phyloP scores from a whole-genome alignment of 805 yeast genomes.

The Zygoascus bituminiphila region DNA sequence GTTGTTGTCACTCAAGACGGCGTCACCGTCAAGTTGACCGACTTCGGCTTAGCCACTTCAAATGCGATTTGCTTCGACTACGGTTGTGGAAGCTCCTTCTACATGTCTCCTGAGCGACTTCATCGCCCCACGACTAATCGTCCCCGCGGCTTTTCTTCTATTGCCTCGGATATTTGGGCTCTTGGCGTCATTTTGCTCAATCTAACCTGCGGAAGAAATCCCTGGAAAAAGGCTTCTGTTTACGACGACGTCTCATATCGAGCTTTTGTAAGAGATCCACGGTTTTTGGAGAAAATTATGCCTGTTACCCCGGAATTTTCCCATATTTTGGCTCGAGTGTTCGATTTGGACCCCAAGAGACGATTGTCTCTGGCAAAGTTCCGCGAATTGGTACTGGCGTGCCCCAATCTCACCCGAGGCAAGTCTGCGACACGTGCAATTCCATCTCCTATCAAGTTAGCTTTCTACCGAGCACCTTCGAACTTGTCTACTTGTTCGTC shows the following conservation, averaged over 20 bases:
- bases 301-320: slow-evolving; percentile 64
- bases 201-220: slow-evolving; percentile 74
- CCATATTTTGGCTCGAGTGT: slow-evolving; percentile 11
- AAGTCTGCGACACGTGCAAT: neutral
- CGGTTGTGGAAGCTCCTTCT: slow-evolving; percentile 81
- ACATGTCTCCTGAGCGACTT: slow-evolving; percentile 79
- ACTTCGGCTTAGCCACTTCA: slow-evolving; percentile 78
- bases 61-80: slow-evolving; percentile 55
- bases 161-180: slow-evolving; percentile 83
- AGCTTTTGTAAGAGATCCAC: slow-evolving; percentile 49
- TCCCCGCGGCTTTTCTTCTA: slow-evolving; percentile 44
- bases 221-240: slow-evolving; percentile 77
- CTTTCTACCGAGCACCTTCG: neutral
- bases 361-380: slow-evolving; percentile 13
- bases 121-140: slow-evolving; percentile 6
- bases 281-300: slow-evolving; percentile 53
- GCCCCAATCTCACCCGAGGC: slow-evolving; percentile 4
- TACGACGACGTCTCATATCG: slow-evolving; percentile 54
- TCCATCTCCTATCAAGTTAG: neutral
- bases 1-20: slow-evolving; percentile 55
- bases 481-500: neutral
- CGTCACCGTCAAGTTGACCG: slow-evolving; percentile 52
- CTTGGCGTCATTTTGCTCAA: slow-evolving; percentile 74
- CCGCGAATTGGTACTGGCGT: slow-evolving; percentile 7
- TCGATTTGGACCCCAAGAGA: slow-evolving; percentile 8